Base-by-base conservation (phyloP, 1,284 basidiomycete species). In the Athelia sp. region DNA sequence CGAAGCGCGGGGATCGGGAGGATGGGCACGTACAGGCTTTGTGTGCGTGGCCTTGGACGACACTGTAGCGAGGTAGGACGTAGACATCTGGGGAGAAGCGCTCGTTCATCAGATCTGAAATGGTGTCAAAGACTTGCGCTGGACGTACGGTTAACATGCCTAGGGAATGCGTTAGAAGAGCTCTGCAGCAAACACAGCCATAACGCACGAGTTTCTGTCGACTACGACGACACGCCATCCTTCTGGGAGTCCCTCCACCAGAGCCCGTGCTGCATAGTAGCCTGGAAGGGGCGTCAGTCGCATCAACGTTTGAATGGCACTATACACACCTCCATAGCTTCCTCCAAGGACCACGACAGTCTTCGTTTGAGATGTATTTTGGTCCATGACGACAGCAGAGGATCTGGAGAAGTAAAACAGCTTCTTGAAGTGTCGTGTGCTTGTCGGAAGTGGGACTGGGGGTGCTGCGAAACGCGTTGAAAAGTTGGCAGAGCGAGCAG, bases 171-270 rank as follows among this genome's bases (percentile, higher is more conserved):
- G 13, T 29, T 29, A 29, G 26, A 4, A 4, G 4, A 29, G 26
- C 4, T 29, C 26, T 13, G 13, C 26, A 4, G 4, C 8, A 35
- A 50, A 48, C 26, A 26, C 22, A 36, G 18, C 40, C 43, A 54
- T 43, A 11, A 65, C 74, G 50, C 58, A 83, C 69, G 81, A 77
- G 57, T 89, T 87, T 49, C 85, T 69, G 58, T 90, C 87, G 35
- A 89, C 72, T n/a, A 84, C 68, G n/a, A 89, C 73, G 32, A 89
- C 71, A 38, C 78, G 72, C 81, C 82, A 87, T 22, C 69, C 77
- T 18, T 68, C 59, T 2, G 85, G 84, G 21, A 89, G 66, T 26
- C 66, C 67, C 24, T 76, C 65, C 11, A 79, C 74, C 34, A 90
- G 74, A 17, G 82, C 55, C 50, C 78, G 75, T 6, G 80, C 78